Conservation (phyloP, 257 asterid species). For the Capsicum chinense region DNA sequence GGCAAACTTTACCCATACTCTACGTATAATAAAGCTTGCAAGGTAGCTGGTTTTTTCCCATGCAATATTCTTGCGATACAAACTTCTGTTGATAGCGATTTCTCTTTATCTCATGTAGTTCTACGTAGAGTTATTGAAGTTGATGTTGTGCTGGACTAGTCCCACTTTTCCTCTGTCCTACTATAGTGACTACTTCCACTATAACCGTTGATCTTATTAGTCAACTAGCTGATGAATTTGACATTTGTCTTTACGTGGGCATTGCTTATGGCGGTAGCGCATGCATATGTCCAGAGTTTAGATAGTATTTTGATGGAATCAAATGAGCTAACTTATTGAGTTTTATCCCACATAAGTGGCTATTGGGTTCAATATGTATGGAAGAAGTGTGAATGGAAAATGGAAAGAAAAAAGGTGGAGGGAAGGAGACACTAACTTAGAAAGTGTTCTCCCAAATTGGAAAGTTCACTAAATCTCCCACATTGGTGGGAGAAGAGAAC, state of each 20-base stretch:
- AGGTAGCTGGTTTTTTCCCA: constrained; percentile 41
- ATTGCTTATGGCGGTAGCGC: constrained; percentile 44
- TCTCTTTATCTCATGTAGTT: constrained; percentile 29
- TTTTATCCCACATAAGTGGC: constrained; percentile 44
- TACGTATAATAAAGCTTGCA: constrained; percentile 40
- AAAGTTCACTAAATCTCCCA: too few relatives aligned
- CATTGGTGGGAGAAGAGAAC: too few relatives aligned
- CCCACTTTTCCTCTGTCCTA: constrained; percentile 42
- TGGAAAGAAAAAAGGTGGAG: too few relatives aligned
- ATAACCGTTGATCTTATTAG: constrained; percentile 36
- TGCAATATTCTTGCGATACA: constrained; percentile 37
- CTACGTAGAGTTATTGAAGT: constrained; percentile 31
- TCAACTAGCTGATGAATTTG: constrained; percentile 23
- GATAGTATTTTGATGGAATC: constrained; percentile 38
- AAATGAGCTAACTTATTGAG: constrained; percentile 41
- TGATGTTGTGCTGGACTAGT: constrained; percentile 38
- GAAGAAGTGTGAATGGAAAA: too few relatives aligned
- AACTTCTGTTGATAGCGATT: constrained; percentile 32
- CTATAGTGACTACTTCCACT: constrained; percentile 43
- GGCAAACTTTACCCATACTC: constrained; percentile 24
- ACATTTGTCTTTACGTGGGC: constrained; percentile 44
- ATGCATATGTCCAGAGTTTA: constrained; percentile 45
- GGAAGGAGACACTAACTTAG: too few relatives aligned
- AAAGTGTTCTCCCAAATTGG: too few relatives aligned
- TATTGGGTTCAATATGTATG: neutral